Evolutionary conservation across 2,329 filamentous ascomycete species (phyloP).

Genomic region (Canariomyces notabilis): DNA sequence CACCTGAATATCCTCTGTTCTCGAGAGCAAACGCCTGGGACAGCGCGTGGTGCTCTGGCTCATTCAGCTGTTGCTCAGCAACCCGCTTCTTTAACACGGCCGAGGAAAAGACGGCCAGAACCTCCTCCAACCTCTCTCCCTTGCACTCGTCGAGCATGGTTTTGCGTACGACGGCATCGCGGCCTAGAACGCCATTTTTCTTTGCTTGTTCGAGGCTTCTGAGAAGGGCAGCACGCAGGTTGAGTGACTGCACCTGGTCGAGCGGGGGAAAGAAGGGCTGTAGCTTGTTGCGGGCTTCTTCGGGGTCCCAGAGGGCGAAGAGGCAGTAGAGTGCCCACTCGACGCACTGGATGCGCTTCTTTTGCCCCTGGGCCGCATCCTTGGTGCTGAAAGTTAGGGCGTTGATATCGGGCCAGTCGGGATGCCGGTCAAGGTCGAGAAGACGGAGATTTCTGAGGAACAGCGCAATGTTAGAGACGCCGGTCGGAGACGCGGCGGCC

Average conservation of each 20-base stretch:
- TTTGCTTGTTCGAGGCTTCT: conserved; percentile 79
- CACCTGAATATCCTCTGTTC: conserved; percentile 51
- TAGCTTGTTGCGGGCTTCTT: conserved; percentile 76
- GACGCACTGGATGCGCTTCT: conserved; percentile 72
- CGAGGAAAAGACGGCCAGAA: conserved; percentile 78
- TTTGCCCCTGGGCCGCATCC: conserved; percentile 66
- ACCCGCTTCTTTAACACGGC: conserved; percentile 70
- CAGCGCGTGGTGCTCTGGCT: conserved; percentile 38
- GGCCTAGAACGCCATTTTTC: conserved; percentile 75
- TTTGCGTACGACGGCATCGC: conserved; percentile 78
- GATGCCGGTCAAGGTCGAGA: conserved; percentile 67
- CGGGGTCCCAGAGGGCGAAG: conserved; percentile 76
- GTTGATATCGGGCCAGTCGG: conserved; percentile 77
- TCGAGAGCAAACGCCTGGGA: conserved; percentile 55
- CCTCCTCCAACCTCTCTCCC: conserved; percentile 82
- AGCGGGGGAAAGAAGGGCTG: conserved; percentile 85
- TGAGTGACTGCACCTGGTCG: conserved; percentile 85
- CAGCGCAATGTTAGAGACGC: conserved; percentile 52
- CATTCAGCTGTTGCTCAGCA: conserved; percentile 30
- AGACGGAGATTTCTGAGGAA: conserved; percentile 83
- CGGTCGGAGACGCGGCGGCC: conserved; percentile 9
- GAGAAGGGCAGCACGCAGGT: conserved; percentile 78
- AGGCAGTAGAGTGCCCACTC: conserved; percentile 92
- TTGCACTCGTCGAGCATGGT: conserved; percentile 97
- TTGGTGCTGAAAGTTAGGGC: conserved; percentile 63